Evolutionary conservation across 202 grass and related monocot species (phyloP).

Genomic region (Dendrocalamus latiflorus): DNA sequence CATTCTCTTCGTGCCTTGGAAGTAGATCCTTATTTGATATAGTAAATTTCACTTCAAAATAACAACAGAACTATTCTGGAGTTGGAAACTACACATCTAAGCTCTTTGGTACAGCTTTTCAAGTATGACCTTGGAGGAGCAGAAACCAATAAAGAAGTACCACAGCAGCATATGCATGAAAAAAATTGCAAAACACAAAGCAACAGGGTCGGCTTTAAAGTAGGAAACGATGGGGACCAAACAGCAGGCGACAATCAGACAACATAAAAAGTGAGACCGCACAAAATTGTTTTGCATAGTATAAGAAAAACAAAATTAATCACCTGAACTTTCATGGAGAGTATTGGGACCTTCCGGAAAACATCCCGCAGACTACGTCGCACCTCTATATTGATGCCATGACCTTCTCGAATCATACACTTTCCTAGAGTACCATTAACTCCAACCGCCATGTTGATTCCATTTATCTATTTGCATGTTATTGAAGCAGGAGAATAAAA

Average conservation of each 20-base stretch:
- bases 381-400: constrained; percentile 77
- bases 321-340: constrained; percentile 81
- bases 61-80: background rate
- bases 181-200: background rate
- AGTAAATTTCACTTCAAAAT: background rate
- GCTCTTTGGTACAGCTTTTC: background rate
- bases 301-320: constrained; percentile 19
- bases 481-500: constrained; percentile 31
- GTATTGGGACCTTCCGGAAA: constrained; percentile 75
- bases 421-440: constrained; percentile 70
- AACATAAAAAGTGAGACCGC: background rate
- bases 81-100: background rate
- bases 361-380: constrained; percentile 90
- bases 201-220: background rate
- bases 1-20: background rate
- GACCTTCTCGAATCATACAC: constrained; percentile 80
- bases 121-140: background rate
- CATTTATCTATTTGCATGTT: constrained; percentile 74
- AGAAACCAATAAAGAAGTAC: background rate
- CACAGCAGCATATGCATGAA: background rate
- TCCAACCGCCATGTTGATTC: constrained; percentile 96
- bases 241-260: background rate
- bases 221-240: background rate
- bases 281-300: background rate
- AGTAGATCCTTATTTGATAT: background rate